phyloP scores from a whole-genome alignment of 2,329 filamentous ascomycete genomes.

The Daldinia eschscholtzii region DNA sequence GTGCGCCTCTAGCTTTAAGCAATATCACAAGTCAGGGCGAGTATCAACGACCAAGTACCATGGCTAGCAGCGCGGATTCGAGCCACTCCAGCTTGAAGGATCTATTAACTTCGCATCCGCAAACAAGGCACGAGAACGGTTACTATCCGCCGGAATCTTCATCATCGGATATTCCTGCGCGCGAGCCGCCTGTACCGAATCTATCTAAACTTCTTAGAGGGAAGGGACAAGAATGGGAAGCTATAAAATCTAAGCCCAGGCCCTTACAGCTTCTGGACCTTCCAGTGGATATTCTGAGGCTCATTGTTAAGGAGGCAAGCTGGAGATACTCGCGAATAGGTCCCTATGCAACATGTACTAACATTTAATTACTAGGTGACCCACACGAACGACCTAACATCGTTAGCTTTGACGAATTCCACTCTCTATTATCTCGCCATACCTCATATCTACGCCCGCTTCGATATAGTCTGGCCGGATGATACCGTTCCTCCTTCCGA shows the following conservation, averaged over 20 bases:
- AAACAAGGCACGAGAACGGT: constrained; percentile 41
- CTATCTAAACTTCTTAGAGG: constrained; percentile 64
- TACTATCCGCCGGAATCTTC: constrained; percentile 38
- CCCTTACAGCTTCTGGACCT: constrained; percentile 78
- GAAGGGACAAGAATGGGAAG: constrained; percentile 75
- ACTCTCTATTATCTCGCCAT: constrained; percentile 80
- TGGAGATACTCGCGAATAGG: constrained; percentile 19
- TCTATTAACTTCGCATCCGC: constrained; percentile 32
- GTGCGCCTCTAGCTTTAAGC: constrained; percentile 31
- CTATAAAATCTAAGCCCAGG: constrained; percentile 68
- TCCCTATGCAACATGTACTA: constrained; percentile 16
- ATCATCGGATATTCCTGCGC: constrained; percentile 39
- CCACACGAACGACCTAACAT: constrained; percentile 84
- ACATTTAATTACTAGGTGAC: constrained; percentile 68
- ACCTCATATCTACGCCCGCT: constrained; percentile 84
- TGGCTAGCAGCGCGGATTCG: constrained; percentile 44
- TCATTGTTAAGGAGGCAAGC: constrained; percentile 82
- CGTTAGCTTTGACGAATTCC: constrained; percentile 82
- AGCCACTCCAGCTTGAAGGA: constrained; percentile 40
- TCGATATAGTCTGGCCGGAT: constrained; percentile 91
- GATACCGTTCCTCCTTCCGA: constrained; percentile 72
- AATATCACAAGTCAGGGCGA: constrained; percentile 25
- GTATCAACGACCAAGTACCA: constrained; percentile 28
- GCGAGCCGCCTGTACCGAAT: constrained; percentile 43
- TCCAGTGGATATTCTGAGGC: constrained; percentile 80